Evolutionary conservation across 768 basidiomycete genomes (phyloP).

Genomic region (Lactarius quietus): DNA sequence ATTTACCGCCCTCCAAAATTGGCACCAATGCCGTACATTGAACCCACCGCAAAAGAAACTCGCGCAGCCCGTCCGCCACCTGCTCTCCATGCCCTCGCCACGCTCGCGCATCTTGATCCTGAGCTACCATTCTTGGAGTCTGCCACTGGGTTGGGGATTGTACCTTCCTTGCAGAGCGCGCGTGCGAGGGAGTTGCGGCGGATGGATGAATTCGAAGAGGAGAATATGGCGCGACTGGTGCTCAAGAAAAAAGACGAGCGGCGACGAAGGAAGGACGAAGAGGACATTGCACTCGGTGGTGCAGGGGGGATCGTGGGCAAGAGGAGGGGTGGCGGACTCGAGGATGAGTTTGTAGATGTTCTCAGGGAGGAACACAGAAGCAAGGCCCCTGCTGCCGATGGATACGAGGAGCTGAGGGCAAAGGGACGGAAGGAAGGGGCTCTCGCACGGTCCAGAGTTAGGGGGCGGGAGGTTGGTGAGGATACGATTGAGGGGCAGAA

Average conservation of each 20-base stretch:
- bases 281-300: constrained; percentile 82
- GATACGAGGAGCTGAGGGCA: constrained; percentile 76
- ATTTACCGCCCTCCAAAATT: constrained; percentile 85
- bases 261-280: constrained; percentile 75
- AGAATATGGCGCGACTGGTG: constrained; percentile 86
- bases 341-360: constrained; percentile 83
- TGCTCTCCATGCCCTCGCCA: constrained; percentile 59
- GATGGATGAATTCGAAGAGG: constrained; percentile 89
- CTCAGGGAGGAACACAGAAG: constrained; percentile 52
- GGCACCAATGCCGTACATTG: constrained; percentile 84
- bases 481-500: constrained; percentile 33
- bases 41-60: constrained; percentile 48
- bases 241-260: constrained; percentile 86
- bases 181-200: constrained; percentile 78
- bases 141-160: constrained; percentile 65
- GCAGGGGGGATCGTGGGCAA: constrained; percentile 44
- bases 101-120: constrained; percentile 49
- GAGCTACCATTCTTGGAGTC: constrained; percentile 67
- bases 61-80: constrained; percentile 49
- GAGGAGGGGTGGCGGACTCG: constrained; percentile 64
- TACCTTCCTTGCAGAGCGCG: constrained; percentile 54
- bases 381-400: constrained; percentile 50
- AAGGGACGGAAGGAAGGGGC: constrained; percentile 61
- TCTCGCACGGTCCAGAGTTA: constrained; percentile 53
- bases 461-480: constrained; percentile 33